Evolutionary conservation across 192 early-diverging fungal genomes (phyloP).

Genomic region (Haplosporangium gracile): DNA sequence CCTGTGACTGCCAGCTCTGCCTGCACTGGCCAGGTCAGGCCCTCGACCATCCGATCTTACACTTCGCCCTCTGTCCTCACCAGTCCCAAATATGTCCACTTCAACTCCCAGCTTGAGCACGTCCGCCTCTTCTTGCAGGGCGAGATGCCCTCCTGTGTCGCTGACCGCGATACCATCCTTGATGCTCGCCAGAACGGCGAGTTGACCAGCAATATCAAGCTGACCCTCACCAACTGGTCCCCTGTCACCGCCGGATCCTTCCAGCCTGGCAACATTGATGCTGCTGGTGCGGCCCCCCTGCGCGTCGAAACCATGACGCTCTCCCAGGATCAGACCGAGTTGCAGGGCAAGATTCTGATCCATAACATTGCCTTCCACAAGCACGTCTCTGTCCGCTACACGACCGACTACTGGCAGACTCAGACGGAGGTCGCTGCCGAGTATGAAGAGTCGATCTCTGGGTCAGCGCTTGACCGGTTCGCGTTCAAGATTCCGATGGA

Average conservation of each 20-base stretch:
- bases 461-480: conserved; percentile 79
- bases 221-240: conserved; percentile 57
- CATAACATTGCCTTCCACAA: conserved; percentile 92
- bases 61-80: conserved; percentile 57
- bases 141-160: conserved; percentile 70
- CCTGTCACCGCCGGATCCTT: conserved; percentile 30
- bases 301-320: conserved; percentile 69
- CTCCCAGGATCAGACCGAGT: conserved; percentile 63
- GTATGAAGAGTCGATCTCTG: conserved; percentile 71
- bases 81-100: conserved; percentile 74
- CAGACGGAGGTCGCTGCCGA: conserved; percentile 73
- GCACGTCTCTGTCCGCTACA: conserved; percentile 81
- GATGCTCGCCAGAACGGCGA: conserved; percentile 20
- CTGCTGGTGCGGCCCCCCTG: conserved; percentile 58
- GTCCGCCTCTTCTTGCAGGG: conserved; percentile 79
- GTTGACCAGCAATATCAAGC: conserved; percentile 46
- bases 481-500: conserved; percentile 69
- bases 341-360: conserved; percentile 80
- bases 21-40: conserved; percentile 6
- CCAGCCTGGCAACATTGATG: conserved; percentile 39
- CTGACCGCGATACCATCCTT: conserved; percentile 53
- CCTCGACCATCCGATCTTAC: conserved; percentile 41
- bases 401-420: conserved; percentile 86
- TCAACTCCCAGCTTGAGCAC: conserved; percentile 76
- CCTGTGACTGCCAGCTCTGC: conserved; percentile 1